phyloP scores from a whole-genome alignment of 371 early-diverging fungal species.

The Rhizopus arrhizus region DNA sequence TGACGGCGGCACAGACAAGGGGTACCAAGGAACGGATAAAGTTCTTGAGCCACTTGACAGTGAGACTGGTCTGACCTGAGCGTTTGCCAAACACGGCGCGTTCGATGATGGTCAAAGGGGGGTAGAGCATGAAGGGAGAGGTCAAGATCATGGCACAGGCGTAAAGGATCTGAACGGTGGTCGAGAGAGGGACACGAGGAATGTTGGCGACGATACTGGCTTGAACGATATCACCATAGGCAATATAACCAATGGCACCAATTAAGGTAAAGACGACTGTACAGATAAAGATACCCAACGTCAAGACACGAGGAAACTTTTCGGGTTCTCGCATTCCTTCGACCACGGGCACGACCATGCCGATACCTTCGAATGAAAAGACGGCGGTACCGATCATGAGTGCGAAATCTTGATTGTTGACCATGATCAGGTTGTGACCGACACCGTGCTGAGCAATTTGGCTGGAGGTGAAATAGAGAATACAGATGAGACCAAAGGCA shows the following conservation, averaged over 20 bases:
- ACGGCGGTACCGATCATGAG: conserved; percentile 85
- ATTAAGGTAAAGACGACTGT: conserved; percentile 66
- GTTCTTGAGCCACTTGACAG: conserved; percentile 74
- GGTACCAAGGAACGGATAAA: conserved; percentile 56
- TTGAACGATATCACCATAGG: conserved; percentile 71
- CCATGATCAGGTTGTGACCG: conserved; percentile 48
- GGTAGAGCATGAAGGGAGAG: conserved; percentile 78
- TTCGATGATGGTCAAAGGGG: conserved; percentile 74
- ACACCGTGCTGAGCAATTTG: conserved; percentile 60
- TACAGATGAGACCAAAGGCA: conserved; percentile 71
- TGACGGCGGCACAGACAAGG: conserved; percentile 58
- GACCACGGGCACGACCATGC: conserved; percentile 52
- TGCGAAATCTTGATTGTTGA: conserved; percentile 60
- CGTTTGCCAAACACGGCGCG: conserved; percentile 48
- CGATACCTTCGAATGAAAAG: conserved; percentile 85
- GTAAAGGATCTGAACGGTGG: conserved; percentile 70
- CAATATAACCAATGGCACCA: conserved; percentile 72
- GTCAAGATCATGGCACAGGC: conserved; percentile 77
- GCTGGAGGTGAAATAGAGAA: conserved; percentile 64
- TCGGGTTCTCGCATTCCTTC: conserved; percentile 65
- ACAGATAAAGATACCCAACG: conserved; percentile 59
- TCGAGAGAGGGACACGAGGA: conserved; percentile 50
- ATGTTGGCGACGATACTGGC: conserved; percentile 75
- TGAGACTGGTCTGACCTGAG: conserved; percentile 32
- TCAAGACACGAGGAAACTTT: conserved; percentile 66